Evolutionary conservation across 768 basidiomycete genomes (phyloP).

Genomic region (Lepiota subincarnata): DNA sequence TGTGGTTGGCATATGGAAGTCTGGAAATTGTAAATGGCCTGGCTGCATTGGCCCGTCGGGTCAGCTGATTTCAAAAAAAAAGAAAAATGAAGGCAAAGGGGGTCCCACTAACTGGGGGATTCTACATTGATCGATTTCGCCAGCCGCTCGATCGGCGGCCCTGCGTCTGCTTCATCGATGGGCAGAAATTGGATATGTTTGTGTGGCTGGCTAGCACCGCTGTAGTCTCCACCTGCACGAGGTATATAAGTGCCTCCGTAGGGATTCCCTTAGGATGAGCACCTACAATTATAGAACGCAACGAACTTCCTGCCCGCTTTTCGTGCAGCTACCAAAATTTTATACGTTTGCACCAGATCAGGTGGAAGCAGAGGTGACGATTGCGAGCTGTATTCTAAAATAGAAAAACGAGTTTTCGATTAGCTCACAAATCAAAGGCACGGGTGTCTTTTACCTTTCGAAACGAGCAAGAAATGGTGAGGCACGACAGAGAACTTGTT

Average conservation of each 20-base stretch:
- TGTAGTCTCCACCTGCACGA: conserved; percentile 60
- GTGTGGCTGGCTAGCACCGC: conserved; percentile 87
- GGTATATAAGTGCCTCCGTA: neutral
- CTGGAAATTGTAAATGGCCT: conserved; percentile 64
- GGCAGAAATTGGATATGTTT: conserved; percentile 90
- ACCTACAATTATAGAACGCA: conserved; percentile 88
- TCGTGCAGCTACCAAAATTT: conserved; percentile 65
- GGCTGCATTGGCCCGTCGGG: conserved; percentile 35
- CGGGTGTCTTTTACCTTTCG: conserved; percentile 57
- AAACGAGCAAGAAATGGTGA: conserved; percentile 82
- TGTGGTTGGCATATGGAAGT: conserved; percentile 80
- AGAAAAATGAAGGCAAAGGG: neutral
- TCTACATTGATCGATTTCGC: conserved; percentile 57
- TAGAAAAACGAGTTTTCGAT: neutral
- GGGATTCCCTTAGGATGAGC: neutral
- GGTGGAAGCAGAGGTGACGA: conserved; percentile 72
- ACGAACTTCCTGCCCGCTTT: conserved; percentile 58
- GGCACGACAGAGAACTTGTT: conserved; percentile 86
- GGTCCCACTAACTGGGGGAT: conserved; percentile 41
- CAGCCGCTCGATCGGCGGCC: conserved; percentile 75
- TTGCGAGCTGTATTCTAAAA: conserved; percentile 70
- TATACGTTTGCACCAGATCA: conserved; percentile 75
- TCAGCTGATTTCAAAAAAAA: neutral
- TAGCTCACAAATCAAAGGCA: neutral
- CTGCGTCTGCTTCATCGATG: conserved; percentile 43